Base-by-base conservation (phyloP, 2,329 filamentous ascomycete genomes). In the Xylariomycetidae sp. region DNA sequence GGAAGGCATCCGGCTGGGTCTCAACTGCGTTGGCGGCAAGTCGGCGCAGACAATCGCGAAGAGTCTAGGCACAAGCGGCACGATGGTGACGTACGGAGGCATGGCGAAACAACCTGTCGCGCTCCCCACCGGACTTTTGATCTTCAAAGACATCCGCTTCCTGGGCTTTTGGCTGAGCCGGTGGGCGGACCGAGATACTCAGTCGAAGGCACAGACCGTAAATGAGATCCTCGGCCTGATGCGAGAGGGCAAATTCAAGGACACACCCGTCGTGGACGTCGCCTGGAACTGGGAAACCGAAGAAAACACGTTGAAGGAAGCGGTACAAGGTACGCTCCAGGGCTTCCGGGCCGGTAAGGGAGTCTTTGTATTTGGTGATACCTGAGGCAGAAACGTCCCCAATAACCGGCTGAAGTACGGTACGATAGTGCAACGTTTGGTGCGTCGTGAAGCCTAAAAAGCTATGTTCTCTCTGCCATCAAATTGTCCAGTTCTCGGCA, bases 1-100 rank as follows among this genome's bases (percentile, higher is more conserved):
- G 28, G 82, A 89, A 40, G 68, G 75, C 10, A 71, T 96, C 34
- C 75, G 78, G 25, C 67, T 98, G 2, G 92, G 80, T 0, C 61
- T 98, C 38, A 98, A 98, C 60, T 96, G 92, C 56, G 90, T 98
- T 0, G 92, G 92, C 23, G 92, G 92, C 5, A 86, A 89, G 57
- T 78, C 81, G 9, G 87, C 88, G 4, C 82, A 82, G 18, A 74
- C 80, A 2, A 68, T 98, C 53, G 82, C 89, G 5, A 85, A 88
- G 51, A 72, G 75, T 6, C 70, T 98, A 3, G 70, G 73, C 5
- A 65, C 76, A 0, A 74, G 76, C 15, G 84, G 76, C 2, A 80
- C 82, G 36, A 69, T 96, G 59, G 87, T 98, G 16, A 95, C 90
- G 4, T 98, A 98, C 56, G 92, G 92, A 17, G 90, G 85, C 31